A percentile compares a stretch with the other conserved stretches of the same genome.
Evolutionary conservation across 306 rosid genomes (phyloP).

Genomic region (Senna tora): DNA sequence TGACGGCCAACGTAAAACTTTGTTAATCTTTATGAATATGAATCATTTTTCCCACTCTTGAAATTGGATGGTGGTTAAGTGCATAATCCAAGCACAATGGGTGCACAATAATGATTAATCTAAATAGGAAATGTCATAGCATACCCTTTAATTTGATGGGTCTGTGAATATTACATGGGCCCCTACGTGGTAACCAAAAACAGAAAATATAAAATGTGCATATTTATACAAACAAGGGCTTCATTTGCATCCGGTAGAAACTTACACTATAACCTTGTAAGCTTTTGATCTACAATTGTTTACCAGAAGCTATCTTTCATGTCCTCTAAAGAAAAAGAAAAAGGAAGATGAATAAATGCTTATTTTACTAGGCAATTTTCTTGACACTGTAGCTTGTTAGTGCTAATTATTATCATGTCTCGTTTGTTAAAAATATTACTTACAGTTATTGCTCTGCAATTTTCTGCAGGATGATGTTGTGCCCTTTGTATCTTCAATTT

Average conservation of each 20-base stretch:
- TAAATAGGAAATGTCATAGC: conserved; percentile 20
- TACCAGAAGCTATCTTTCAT: conserved; percentile 24
- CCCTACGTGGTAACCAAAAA: background rate
- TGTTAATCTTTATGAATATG: too few relatives aligned
- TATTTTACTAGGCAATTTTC: conserved; percentile 19
- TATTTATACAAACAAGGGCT: conserved; percentile 8
- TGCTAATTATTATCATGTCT: conserved; percentile 33
- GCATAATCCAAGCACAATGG: background rate
- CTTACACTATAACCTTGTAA: background rate
- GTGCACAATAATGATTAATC: conserved; percentile 8
- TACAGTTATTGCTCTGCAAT: conserved; percentile 32
- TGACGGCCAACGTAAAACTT: too few relatives aligned
- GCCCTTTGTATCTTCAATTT: conserved; percentile 76
- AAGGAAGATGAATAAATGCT: conserved; percentile 24
- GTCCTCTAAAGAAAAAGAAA: conserved; percentile 2
- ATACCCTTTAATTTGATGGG: conserved; percentile 29
- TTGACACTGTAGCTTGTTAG: background rate
- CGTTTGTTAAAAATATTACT: conserved; percentile 27
- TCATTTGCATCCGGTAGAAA: background rate
- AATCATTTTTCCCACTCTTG: background rate
- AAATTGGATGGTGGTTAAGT: conserved; percentile 18
- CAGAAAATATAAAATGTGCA: conserved; percentile 14
- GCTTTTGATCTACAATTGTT: conserved; percentile 1
- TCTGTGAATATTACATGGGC: conserved; percentile 8
- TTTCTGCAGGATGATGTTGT: conserved; percentile 73